Percentiles rank a stretch among this genome's conserved stretches.
These are phyloP conservation scores for Suillus ampliporus DNA, from an alignment of 768 basidiomycete genomes.

Conservation along the genomic window DNA sequence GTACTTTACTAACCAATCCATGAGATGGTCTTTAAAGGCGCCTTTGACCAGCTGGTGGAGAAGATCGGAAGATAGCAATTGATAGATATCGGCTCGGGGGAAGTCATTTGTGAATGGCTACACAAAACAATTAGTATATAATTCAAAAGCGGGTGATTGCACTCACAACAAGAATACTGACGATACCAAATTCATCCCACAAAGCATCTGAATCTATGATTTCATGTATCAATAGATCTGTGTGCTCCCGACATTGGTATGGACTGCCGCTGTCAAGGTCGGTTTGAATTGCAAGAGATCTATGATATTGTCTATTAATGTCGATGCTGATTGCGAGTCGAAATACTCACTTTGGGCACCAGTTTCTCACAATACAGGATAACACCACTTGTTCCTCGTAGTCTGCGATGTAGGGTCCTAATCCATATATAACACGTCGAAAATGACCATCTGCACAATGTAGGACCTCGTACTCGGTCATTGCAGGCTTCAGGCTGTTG, in stretches of 20 bases:
- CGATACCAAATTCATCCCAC: conserved; percentile 42
- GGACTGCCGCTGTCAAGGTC: conserved; percentile 1
- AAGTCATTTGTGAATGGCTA: conserved; percentile 21
- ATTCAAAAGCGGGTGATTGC: background rate
- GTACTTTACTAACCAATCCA: no score
- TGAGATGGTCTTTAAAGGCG: no score
- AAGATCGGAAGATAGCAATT: no score
- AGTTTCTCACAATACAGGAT: conserved; percentile 39
- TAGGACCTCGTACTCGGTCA: conserved; percentile 32
- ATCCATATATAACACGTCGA: conserved; percentile 34
- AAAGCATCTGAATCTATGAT: conserved; percentile 22
- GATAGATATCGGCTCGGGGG: background rate
- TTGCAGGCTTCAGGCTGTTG: conserved; percentile 24
- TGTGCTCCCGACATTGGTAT: conserved; percentile 24
- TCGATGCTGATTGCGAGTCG: background rate
- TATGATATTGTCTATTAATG: conserved; percentile 15
- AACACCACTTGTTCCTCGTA: conserved; percentile 45
- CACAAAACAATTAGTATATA: background rate
- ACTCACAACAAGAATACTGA: conserved; percentile 38
- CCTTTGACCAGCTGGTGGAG: no score
- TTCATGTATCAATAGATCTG: conserved; percentile 24
- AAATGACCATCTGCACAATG: conserved; percentile 38
- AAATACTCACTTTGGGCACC: conserved; percentile 41
- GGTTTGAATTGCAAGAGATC: conserved; percentile 12
- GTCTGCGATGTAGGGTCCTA: conserved; percentile 47